Base-by-base conservation (phyloP, 768 basidiomycete species). In the Termitomyces sp. region DNA sequence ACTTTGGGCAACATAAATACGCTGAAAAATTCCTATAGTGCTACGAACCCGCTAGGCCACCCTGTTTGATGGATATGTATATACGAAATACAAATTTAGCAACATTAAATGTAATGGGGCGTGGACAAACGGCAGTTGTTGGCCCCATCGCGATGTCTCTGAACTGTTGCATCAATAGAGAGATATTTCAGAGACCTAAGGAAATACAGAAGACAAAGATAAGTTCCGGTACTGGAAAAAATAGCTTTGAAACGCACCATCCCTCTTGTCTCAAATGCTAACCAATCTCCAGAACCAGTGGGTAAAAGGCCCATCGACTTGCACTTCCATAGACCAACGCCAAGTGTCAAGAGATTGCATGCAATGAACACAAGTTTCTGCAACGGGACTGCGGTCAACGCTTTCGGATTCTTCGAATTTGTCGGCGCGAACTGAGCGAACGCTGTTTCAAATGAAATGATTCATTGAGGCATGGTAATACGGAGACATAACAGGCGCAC, bases 311-410 rank as follows among this genome's bases (percentile, higher is more conserved):
- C 95, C 94, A 98, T 95, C 0, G 88, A 84, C 37, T 86, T 86
- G 74, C 94, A 96, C 73, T 98, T 98, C 89, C 91, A 98, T 32
- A 97, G 73, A 0, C 95, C 95, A 34, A 97, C 86, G 5, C 78
- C 85, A 17, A 97, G 81, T 0, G 94, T 96, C 58, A 89, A 70
- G 5, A 91, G 57, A 69, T 93, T 94, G 72, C 89, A 92, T 1
- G 82, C 72, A 2, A 94, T 63, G 68, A 89, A 94, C 15, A 81
- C 83, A 54, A 87, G 57, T 67, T 94, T 94, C 61, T 91, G 91
- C 47, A 88, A 74, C 1, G 78, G 71, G n/a, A 94, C 79, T 0
- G 88, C 83, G 38, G 76, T 76, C 32, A 86, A 62, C 34, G 86
- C 74, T 57, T 81, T 79, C 0, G 81, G 73, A 17, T 57, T 47